A percentile compares a stretch with the other conserved stretches of the same genome.
These are phyloP conservation scores for Phanerodontia chrysosporium DNA, from an alignment of 768 basidiomycete genomes.

Conservation along the genomic window DNA sequence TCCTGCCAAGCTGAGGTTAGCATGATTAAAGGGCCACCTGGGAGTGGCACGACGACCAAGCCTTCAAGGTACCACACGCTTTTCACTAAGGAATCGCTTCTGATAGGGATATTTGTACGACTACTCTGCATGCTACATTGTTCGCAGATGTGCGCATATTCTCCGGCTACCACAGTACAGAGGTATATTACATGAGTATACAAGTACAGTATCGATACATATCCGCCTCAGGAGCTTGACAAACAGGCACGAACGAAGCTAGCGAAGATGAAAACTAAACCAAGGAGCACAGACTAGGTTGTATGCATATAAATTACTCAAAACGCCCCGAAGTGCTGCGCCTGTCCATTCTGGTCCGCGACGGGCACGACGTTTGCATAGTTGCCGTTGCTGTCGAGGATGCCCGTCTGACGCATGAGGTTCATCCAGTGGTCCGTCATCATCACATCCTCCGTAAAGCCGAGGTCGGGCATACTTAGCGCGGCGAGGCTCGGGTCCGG, in stretches of 20 bases:
- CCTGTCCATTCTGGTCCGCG: not conserved
- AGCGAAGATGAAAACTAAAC: not conserved
- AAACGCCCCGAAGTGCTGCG: not conserved
- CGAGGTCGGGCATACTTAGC: conserved; percentile 35
- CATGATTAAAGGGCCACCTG: too few relatives aligned
- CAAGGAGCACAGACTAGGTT: not conserved
- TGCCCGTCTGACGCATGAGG: conserved; percentile 59
- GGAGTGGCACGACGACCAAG: too few relatives aligned
- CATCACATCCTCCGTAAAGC: conserved; percentile 53
- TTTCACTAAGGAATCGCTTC: too few relatives aligned
- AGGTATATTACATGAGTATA: too few relatives aligned
- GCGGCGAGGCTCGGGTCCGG: conserved; percentile 33
- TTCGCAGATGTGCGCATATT: too few relatives aligned
- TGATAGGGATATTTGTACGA: too few relatives aligned
- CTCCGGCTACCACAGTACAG: too few relatives aligned
- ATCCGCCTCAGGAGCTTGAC: too few relatives aligned
- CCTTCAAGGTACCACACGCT: too few relatives aligned
- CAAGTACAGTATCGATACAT: too few relatives aligned
- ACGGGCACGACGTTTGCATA: not conserved
- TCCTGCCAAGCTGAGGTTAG: too few relatives aligned
- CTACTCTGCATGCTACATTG: too few relatives aligned
- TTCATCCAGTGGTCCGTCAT: conserved; percentile 66
- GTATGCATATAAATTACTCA: not conserved
- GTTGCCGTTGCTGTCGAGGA: conserved; percentile 34
- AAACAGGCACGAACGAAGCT: not conserved